A percentile compares a stretch with the other conserved stretches of the same genome.
Evolutionary conservation across 305 asterid species (phyloP).

Genomic region (Fraxinus baroniana): DNA sequence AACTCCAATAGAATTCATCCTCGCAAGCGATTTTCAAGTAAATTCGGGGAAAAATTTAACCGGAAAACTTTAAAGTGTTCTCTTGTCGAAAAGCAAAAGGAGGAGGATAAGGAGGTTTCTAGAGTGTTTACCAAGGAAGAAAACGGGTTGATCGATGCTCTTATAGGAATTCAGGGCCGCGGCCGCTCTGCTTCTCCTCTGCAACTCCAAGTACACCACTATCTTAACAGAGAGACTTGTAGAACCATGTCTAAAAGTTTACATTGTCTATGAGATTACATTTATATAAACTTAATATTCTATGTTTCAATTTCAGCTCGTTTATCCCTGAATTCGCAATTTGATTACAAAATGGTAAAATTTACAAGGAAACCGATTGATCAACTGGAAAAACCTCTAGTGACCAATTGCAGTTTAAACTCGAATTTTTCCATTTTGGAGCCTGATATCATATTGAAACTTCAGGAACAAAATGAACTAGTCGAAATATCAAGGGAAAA

Average conservation of each 20-base stretch:
- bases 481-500: not conserved
- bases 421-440: not conserved
- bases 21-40: not conserved
- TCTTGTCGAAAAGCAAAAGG: conserved; percentile 38
- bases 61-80: conserved; percentile 32
- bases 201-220: conserved; percentile 54
- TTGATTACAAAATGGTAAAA: not conserved
- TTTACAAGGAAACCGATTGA: not conserved
- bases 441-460: not conserved
- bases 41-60: conserved; percentile 15
- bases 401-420: not conserved
- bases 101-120: conserved; percentile 33
- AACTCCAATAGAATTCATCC: not conserved
- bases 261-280: not conserved
- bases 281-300: not conserved
- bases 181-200: conserved; percentile 74
- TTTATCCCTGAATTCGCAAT: not conserved
- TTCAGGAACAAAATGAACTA: not conserved
- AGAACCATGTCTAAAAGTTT: not conserved
- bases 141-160: conserved; percentile 56
- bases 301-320: not conserved
- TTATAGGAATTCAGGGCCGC: conserved; percentile 89
- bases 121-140: conserved; percentile 55
- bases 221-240: not conserved
- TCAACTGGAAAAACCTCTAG: not conserved